phyloP scores from a whole-genome alignment of 2,329 filamentous ascomycete species.

The Biscogniauxia mediterranea region DNA sequence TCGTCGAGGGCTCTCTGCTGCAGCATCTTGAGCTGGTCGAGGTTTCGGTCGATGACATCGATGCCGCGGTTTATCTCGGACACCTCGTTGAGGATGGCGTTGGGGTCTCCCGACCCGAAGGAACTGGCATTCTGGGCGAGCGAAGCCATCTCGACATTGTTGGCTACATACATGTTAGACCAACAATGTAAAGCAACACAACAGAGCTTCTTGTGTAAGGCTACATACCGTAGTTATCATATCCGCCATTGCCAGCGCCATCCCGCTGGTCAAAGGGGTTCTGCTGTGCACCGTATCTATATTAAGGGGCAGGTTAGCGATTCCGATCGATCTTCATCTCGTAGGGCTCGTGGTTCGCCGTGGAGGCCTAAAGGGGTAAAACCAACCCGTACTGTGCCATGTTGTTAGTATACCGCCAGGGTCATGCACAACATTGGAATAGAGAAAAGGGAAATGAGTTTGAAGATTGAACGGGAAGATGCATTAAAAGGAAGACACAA shows the following conservation, averaged over 20 bases:
- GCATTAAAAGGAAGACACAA: constrained; percentile 4
- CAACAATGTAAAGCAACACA: background rate
- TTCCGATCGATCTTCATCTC: constrained; percentile 5
- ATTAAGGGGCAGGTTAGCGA: constrained; percentile 31
- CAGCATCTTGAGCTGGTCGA: constrained; percentile 68
- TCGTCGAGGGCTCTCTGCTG: constrained; percentile 73
- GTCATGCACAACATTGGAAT: constrained; percentile 16
- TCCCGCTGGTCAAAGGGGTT: constrained; percentile 61
- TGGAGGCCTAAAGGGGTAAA: constrained; percentile 13
- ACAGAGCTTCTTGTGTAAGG: background rate
- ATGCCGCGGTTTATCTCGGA: constrained; percentile 76
- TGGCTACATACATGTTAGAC: constrained; percentile 31
- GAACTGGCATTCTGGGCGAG: constrained; percentile 52
- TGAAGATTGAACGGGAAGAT: constrained; percentile 2
- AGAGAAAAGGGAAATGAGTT: constrained; percentile 16
- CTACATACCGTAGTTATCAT: constrained; percentile 39
- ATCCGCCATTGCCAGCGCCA: constrained; percentile 36
- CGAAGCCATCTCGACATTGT: constrained; percentile 70
- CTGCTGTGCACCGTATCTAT: constrained; percentile 52
- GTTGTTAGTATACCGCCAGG: constrained; percentile 33
- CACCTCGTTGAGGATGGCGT: constrained; percentile 81
- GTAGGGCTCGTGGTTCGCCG: constrained; percentile 10
- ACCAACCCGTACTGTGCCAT: constrained; percentile 57
- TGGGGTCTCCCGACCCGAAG: constrained; percentile 58
- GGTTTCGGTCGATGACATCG: constrained; percentile 68